phyloP scores from a whole-genome alignment of 2,329 filamentous ascomycete species.

The Trichoderma sp. region DNA sequence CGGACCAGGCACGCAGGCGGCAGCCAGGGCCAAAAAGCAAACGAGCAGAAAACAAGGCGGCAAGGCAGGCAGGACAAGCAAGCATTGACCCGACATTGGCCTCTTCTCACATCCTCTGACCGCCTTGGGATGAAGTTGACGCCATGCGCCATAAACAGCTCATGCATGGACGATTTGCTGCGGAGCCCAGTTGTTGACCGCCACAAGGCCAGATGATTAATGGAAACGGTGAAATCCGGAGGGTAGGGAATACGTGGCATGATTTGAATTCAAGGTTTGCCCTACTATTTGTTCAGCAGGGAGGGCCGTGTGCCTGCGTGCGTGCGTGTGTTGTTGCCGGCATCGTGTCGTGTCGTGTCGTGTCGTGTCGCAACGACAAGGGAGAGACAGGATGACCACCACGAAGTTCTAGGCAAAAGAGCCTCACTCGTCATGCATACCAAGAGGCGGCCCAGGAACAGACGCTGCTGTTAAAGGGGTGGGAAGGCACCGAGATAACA shows the following conservation, averaged over 20 bases:
- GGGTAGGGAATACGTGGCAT: constrained; percentile 18
- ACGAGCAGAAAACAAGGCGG: neutral
- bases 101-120: constrained; percentile 4
- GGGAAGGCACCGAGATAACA: constrained; percentile 3
- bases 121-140: constrained; percentile 16
- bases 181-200: constrained; percentile 18
- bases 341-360: neutral
- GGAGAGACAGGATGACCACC: neutral
- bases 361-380: constrained; percentile 5
- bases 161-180: constrained; percentile 18
- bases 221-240: constrained; percentile 10
- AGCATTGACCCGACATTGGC: constrained; percentile 3
- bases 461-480: neutral
- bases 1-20: neutral
- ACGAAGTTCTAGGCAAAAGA: neutral
- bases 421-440: constrained; percentile 5
- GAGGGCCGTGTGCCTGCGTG: neutral
- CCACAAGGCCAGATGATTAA: constrained; percentile 17
- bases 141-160: constrained; percentile 20
- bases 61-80: neutral
- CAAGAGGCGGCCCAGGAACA: neutral
- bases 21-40: neutral
- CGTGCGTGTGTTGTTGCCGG: neutral
- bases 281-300: constrained; percentile 1
- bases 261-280: constrained; percentile 4